A percentile compares a stretch with the other conserved stretches of the same genome.
phyloP scores from a whole-genome alignment of 768 basidiomycete species.

The Pluteus cervinus region DNA sequence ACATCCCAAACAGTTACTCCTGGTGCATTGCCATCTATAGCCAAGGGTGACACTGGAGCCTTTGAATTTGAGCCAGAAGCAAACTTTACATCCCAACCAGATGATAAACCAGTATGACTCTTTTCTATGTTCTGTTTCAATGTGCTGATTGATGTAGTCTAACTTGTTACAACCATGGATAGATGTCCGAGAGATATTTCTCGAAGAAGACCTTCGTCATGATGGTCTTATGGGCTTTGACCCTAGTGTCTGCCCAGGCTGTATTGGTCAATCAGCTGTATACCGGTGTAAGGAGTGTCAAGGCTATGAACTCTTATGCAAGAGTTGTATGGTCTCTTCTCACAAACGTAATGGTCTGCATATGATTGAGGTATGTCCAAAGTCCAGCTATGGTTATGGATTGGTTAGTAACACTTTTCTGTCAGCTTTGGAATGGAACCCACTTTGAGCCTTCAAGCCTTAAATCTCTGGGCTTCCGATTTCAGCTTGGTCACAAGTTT shows the following conservation, averaged over 20 bases:
- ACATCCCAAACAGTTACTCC: too few relatives aligned
- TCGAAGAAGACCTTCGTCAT: slow-evolving; percentile 10
- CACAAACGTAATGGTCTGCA: slow-evolving; percentile 6
- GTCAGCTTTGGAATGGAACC: slow-evolving; percentile 3
- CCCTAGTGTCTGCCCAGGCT: background rate
- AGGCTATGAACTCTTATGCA: slow-evolving; percentile 4
- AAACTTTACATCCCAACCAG: too few relatives aligned
- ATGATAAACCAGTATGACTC: too few relatives aligned
- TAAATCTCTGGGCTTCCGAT: slow-evolving; percentile 13
- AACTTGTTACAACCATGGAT: too few relatives aligned
- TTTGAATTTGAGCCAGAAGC: too few relatives aligned
- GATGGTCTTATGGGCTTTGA: slow-evolving; percentile 9
- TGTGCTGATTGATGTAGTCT: too few relatives aligned
- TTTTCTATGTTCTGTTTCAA: too few relatives aligned
- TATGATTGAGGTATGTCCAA: slow-evolving; percentile 3
- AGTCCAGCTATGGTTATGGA: background rate
- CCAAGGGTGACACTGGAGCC: too few relatives aligned
- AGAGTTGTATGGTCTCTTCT: slow-evolving; percentile 3
- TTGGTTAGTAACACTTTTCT: too few relatives aligned
- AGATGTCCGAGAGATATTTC: slow-evolving; percentile 7
- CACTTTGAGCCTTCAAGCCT: slow-evolving; percentile 1
- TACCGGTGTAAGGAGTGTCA: slow-evolving; percentile 10
- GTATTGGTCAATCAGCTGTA: background rate
- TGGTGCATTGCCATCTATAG: too few relatives aligned
- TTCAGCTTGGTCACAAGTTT: slow-evolving; percentile 8